A percentile compares a stretch with the other conserved stretches of the same genome.
Evolutionary conservation across 176 grass and related monocot species (phyloP).

Genomic region (Oryza nivara): DNA sequence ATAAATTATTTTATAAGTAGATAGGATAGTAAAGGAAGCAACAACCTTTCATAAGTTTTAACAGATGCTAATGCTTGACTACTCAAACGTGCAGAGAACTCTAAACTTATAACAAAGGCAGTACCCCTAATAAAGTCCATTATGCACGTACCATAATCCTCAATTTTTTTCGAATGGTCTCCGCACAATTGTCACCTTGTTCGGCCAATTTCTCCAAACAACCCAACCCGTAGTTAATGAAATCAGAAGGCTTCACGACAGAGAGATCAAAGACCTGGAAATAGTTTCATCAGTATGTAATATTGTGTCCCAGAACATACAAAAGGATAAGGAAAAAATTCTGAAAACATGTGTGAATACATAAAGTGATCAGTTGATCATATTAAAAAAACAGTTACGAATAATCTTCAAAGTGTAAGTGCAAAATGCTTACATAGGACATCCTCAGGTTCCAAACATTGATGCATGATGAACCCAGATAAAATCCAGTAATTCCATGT

Average conservation of each 20-base stretch:
- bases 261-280: slow-evolving; percentile 93
- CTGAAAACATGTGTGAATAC: not conserved
- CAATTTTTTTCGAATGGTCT: slow-evolving; percentile 64
- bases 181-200: slow-evolving; percentile 74
- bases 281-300: slow-evolving; percentile 2
- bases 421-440: not conserved
- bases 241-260: slow-evolving; percentile 76
- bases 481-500: slow-evolving; percentile 18
- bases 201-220: slow-evolving; percentile 90
- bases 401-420: not conserved
- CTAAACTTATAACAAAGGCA: slow-evolving; percentile 20
- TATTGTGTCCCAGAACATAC: slow-evolving; percentile 6
- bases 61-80: not conserved
- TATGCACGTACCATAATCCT: slow-evolving; percentile 87
- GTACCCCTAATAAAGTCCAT: slow-evolving; percentile 11
- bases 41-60: slow-evolving; percentile 7
- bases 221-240: slow-evolving; percentile 82
- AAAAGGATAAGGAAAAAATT: not conserved
- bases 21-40: not conserved
- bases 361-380: slow-evolving; percentile 3
- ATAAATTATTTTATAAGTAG: not conserved
- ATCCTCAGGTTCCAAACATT: slow-evolving; percentile 15
- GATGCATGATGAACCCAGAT: slow-evolving; percentile 4
- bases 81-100: not conserved
- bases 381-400: not conserved